Base-by-base conservation (phyloP, 2,329 filamentous ascomycete genomes). In the Fusarium pseudograminearum region DNA sequence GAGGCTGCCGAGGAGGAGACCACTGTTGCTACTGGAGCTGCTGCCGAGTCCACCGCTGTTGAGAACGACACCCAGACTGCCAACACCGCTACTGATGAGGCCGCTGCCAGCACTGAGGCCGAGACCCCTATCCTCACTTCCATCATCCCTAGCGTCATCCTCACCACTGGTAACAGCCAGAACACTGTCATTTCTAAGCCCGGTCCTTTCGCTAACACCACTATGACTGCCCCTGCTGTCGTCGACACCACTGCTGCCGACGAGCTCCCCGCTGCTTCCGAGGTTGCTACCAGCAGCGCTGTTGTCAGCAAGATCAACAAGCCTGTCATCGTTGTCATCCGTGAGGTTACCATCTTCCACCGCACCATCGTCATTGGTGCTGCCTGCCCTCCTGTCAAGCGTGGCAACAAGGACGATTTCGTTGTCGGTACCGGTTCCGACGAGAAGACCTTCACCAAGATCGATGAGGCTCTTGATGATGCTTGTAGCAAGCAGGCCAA, bases 401-500 rank as follows among this genome's bases (percentile, higher is more conserved):
- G 60, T 31, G 61, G 57, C 15, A 59, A 36, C 41, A 63, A 58
- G 46, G 74, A 74, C 22, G 62, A 65, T 41, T 76, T 52, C 61
- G 46, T 69, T 22, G 74, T 76, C 36, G 74, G 72, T 24, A 59
- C 58, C 24, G 72, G 61, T 7, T 60, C 55, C 9, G 65, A 69
- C 16, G 69, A 71, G 31, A 57, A 74, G 65, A 54, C 16, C 24
- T 74, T 66, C 65, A 57, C 45, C n/a, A 55, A 66, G 36, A 51
- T 75, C 34, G 74, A 65, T 42, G 59, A 73, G 38, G 74, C 74
- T 24, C 65, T 64, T 50, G 51, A 58, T 30, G 63, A 70, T 36
- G 74, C 74, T 47, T 76, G 74, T 53, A 67, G 70, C 45, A 73
- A 70, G 65, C 74, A 76, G 57, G 75, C 73, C 57, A 48, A 69